Percentiles rank a stretch among this genome's conserved stretches.
phyloP scores from a whole-genome alignment of 2,329 filamentous ascomycete genomes.

The Apiospora saccharicola region DNA sequence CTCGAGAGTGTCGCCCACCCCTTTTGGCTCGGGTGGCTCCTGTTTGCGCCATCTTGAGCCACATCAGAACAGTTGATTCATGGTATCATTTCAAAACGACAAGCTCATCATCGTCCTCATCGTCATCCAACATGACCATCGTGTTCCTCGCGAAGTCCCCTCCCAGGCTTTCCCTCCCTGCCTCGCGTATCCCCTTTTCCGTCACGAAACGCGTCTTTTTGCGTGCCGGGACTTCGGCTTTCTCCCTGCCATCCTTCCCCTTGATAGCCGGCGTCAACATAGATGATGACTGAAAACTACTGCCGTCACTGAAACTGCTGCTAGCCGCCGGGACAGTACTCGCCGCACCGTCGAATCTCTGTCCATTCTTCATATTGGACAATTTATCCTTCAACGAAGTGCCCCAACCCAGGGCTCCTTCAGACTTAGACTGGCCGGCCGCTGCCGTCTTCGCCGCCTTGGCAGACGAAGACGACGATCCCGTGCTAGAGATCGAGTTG shows the following conservation, averaged over 20 bases:
- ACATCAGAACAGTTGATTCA: neutral
- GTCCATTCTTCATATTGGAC: constrained; percentile 67
- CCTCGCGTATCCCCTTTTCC: constrained; percentile 78
- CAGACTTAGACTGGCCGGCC: constrained; percentile 3
- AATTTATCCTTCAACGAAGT: constrained; percentile 62
- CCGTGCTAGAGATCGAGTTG: constrained; percentile 49
- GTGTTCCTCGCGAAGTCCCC: constrained; percentile 49
- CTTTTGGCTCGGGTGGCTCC: neutral
- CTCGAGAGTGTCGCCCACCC: neutral
- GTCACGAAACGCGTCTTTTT: constrained; percentile 85
- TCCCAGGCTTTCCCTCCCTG: constrained; percentile 76
- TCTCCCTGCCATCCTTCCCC: constrained; percentile 40
- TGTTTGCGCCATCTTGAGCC: neutral
- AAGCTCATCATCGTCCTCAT: constrained; percentile 52
- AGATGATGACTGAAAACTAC: constrained; percentile 14
- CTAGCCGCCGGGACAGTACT: constrained; percentile 24
- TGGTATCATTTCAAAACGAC: constrained; percentile 44
- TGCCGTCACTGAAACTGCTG: constrained; percentile 25
- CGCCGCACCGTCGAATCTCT: constrained; percentile 49
- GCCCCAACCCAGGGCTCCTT: constrained; percentile 61
- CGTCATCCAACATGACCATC: constrained; percentile 43
- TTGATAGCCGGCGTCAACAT: constrained; percentile 26
- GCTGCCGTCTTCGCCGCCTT: constrained; percentile 30
- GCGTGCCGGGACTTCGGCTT: constrained; percentile 56
- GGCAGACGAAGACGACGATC: constrained; percentile 14